Evolutionary conservation across 495 filamentous ascomycete species (phyloP).

Genomic region (Aspergillus affinis): DNA sequence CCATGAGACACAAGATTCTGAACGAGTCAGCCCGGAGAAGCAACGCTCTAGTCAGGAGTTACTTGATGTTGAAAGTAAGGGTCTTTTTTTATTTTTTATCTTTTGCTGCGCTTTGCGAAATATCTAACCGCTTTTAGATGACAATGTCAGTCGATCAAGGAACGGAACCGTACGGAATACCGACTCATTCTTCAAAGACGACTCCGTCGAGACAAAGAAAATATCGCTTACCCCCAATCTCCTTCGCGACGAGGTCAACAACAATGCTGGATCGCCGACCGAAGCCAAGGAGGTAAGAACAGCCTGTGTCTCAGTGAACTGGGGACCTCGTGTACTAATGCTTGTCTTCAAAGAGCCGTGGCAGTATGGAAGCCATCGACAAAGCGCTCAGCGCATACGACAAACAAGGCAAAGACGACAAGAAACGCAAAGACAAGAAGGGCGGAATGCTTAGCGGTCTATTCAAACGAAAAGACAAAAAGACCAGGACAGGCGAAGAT

Average conservation of each 20-base stretch:
- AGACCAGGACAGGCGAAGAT: conserved; percentile 64
- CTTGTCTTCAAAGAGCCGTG: conserved; percentile 38
- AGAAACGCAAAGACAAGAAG: conserved; percentile 91
- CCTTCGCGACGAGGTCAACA: conserved; percentile 73
- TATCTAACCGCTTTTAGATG: conserved; percentile 30
- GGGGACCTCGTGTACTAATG: conserved; percentile 39
- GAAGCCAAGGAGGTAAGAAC: conserved; percentile 63
- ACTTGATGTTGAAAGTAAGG: conserved; percentile 50
- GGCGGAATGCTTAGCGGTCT: conserved; percentile 87
- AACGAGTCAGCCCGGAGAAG: conserved; percentile 37
- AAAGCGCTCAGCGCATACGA: conserved; percentile 53
- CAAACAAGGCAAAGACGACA: conserved; percentile 69
- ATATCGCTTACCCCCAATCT: conserved; percentile 95
- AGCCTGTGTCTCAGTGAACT: conserved; percentile 33
- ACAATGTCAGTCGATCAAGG: conserved; percentile 66
- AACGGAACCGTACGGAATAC: conserved; percentile 85
- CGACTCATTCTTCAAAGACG: conserved; percentile 96
- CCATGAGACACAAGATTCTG: conserved; percentile 30
- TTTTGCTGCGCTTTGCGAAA: neutral
- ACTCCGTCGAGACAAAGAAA: conserved; percentile 92
- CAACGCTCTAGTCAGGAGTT: conserved; percentile 65
- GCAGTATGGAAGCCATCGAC: conserved; percentile 51
- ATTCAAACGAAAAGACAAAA: conserved; percentile 95
- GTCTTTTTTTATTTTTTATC: neutral
- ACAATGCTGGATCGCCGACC: conserved; percentile 53